Base-by-base conservation (phyloP, 257 asterid genomes). In the Salvia splendens region DNA sequence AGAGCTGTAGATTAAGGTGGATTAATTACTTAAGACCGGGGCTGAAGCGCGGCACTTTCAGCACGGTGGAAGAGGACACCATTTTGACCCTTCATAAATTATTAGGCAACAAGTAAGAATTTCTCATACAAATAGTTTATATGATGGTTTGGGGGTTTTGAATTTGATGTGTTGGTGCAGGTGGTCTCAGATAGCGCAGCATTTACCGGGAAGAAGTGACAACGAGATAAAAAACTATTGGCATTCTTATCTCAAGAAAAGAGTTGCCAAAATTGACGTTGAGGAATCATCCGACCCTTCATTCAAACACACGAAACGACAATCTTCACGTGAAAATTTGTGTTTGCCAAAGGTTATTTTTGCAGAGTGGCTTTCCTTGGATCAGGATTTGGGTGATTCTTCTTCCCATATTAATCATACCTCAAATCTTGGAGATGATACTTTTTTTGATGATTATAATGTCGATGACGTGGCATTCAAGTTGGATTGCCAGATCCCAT, bases 1-100 rank as follows among this genome's bases (percentile, higher is more conserved):
- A 91, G 84, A 91, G 97, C 80, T 91, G 97, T 78, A 77, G 97
- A 62, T 68, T 91, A 20, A 81, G 97, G 68, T 91, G 97, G 97
- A 82, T 88, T 55, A 91, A 91, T 74, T 91, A 91, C 63, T 70
- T 91, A 40, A 59, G 97, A 63, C 96, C 97, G 0, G 97, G 97
- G 40, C 42, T 91, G 65, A 91, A 88, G 61, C 84, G 89, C 32
- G 96, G 91, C 30, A 69, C 79, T 16, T 86, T 88, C 71, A 79
- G 72, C 62, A 0, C 38, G 8, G 81, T 81, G 11, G 97, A 91
- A 76, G 86, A 83, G 70, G 86, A 88, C 45, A 72, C 54, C 12
- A 72, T 91, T 61, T 47, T 86, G 65, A 51, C 82, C 71, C 88
- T 88, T 77, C 97, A 91, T 81, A 74, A 65, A 71, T 59, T 82